A percentile compares a stretch with the other conserved stretches of the same genome.
Conservation (phyloP, 176 grass and related monocot genomes). For the Lolium multiflorum region DNA sequence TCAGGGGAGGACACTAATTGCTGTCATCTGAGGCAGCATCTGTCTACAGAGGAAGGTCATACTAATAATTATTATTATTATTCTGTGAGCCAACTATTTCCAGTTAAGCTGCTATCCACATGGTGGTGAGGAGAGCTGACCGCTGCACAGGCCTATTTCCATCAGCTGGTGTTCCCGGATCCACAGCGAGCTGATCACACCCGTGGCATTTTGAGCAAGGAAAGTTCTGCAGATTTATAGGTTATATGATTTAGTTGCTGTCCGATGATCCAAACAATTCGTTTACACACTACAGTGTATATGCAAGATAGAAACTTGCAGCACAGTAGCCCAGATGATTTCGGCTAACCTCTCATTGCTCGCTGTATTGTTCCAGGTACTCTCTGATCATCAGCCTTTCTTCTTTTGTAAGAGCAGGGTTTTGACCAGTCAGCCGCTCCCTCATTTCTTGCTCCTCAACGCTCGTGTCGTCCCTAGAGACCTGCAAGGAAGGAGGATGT, state of each 20-base stretch:
- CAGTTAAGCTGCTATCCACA: slow-evolving; percentile 35
- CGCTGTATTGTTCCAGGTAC: slow-evolving; percentile 62
- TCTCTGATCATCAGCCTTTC: slow-evolving; percentile 83
- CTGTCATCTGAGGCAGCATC: slow-evolving; percentile 1
- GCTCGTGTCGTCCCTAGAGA: slow-evolving; percentile 50
- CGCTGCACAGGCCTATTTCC: neutral
- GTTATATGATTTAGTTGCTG: neutral
- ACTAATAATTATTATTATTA: neutral
- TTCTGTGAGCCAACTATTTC: neutral
- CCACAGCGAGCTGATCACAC: neutral
- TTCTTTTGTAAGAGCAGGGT: slow-evolving; percentile 63
- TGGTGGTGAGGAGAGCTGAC: neutral
- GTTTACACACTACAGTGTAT: neutral
- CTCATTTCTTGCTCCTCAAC: slow-evolving; percentile 57
- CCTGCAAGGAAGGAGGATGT: slow-evolving; percentile 45
- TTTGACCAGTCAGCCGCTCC: slow-evolving; percentile 55
- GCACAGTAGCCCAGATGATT: neutral
- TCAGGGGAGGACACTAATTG: neutral
- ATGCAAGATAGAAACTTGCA: neutral
- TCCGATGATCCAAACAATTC: neutral
- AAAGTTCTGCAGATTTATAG: slow-evolving; percentile 26
- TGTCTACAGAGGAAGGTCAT: neutral
- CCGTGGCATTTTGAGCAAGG: neutral
- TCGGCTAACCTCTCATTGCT: slow-evolving; percentile 36
- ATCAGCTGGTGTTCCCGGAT: neutral